Evolutionary conservation across 1,284 basidiomycete genomes (phyloP).

Genomic region (Heterobasidion parviporum): DNA sequence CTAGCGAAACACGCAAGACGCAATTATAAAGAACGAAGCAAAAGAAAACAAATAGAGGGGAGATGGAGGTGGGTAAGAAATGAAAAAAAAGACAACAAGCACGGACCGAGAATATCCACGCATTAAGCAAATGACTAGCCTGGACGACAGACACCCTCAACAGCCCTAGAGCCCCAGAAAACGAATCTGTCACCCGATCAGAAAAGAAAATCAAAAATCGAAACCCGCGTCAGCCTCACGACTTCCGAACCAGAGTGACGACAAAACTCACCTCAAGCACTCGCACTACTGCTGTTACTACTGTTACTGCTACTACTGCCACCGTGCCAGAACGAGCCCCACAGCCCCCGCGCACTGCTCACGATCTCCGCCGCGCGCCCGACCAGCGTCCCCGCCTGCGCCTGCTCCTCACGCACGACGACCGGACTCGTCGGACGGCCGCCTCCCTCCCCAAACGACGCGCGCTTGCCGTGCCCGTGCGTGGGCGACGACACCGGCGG

Average conservation of each 20-base stretch:
- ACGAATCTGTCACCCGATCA: background rate
- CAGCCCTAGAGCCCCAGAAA: background rate
- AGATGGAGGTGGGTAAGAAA: background rate
- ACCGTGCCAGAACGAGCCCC: background rate
- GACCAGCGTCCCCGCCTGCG: background rate
- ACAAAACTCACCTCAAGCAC: background rate
- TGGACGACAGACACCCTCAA: background rate
- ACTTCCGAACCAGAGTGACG: background rate
- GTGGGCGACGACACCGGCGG: background rate
- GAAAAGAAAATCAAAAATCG: background rate
- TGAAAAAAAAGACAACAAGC: background rate
- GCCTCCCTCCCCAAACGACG: background rate
- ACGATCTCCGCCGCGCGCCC: conserved; percentile 1
- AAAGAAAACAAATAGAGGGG: background rate
- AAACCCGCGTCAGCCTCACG: background rate
- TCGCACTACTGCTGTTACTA: background rate
- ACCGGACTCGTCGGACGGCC: background rate
- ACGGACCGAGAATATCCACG: background rate
- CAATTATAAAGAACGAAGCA: background rate
- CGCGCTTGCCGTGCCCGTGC: background rate
- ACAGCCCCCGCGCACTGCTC: background rate
- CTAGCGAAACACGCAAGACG: background rate
- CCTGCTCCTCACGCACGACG: background rate
- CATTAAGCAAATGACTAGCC: background rate
- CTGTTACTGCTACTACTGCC: background rate